Percentiles rank a stretch among this genome's conserved stretches.
Conservation (phyloP, 2,329 filamentous ascomycete species). For the Scolecobasidium constrictum region DNA sequence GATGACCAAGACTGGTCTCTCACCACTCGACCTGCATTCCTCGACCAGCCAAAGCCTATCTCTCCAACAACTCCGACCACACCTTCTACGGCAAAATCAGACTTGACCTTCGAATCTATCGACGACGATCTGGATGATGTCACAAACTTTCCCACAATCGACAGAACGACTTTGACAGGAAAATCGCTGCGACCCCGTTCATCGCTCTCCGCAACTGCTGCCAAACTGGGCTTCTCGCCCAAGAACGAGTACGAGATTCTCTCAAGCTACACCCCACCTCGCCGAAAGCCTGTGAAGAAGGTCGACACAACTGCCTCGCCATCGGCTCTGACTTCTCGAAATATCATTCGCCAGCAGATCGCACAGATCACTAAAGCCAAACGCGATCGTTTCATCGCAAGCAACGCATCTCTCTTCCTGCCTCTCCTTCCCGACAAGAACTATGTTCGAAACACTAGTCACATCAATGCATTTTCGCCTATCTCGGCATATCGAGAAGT, state of each 20-base stretch:
- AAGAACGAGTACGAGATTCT: background rate
- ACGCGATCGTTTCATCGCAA: background rate
- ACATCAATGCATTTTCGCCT: background rate
- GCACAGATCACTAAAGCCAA: background rate
- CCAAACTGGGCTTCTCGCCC: background rate
- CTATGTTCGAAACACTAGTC: slow-evolving; percentile 10
- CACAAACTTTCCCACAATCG: too few species aligned
- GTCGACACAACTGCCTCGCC: background rate
- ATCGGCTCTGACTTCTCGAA: background rate
- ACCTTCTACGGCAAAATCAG: too few species aligned
- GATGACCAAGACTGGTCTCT: too few species aligned
- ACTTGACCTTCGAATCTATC: too few species aligned
- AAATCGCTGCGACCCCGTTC: background rate
- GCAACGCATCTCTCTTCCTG: slow-evolving; percentile 24
- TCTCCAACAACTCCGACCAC: too few species aligned
- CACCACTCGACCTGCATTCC: too few species aligned
- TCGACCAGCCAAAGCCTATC: too few species aligned
- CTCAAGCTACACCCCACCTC: background rate
- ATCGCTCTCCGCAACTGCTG: background rate
- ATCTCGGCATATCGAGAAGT: background rate
- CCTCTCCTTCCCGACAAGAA: slow-evolving; percentile 33
- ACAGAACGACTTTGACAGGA: background rate
- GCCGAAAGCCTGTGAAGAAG: background rate
- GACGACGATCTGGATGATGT: too few species aligned
- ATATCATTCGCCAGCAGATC: slow-evolving; percentile 1